Conservation (phyloP, 345 rosid species). For the Camelina hispida region DNA sequence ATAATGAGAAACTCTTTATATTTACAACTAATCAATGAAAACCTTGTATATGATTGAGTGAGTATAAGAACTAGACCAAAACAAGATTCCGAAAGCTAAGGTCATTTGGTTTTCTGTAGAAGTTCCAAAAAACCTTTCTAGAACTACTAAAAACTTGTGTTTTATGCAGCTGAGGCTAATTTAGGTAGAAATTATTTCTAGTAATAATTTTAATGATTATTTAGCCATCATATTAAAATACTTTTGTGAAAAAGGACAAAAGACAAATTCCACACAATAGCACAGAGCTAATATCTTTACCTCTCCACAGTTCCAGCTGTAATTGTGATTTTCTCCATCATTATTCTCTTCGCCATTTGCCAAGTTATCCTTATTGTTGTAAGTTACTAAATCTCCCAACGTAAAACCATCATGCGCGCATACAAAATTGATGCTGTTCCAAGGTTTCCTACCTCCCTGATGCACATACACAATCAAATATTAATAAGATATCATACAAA, state of each 20-base stretch:
- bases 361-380: conserved; percentile 86
- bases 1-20: no score
- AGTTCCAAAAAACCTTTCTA: no score
- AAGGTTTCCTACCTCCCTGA: conserved; percentile 97
- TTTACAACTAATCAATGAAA: no score
- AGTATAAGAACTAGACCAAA: no score
- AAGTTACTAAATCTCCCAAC: conserved; percentile 84
- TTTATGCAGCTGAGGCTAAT: background rate
- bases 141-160: no score
- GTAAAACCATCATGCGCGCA: conserved; percentile 98
- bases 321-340: conserved; percentile 90
- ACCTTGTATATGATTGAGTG: no score
- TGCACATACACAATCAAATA: conserved; percentile 40
- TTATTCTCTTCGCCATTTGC: conserved; percentile 95
- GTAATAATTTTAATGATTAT: conserved; percentile 1
- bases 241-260: background rate
- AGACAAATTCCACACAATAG: background rate
- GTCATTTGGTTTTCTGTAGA: no score
- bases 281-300: conserved; percentile 40
- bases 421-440: conserved; percentile 91
- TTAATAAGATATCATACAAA: background rate
- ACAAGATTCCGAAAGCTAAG: no score
- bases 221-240: conserved; percentile 6
- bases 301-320: conserved; percentile 99
- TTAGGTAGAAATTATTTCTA: background rate